phyloP scores from a whole-genome alignment of 208 protist species.

The Leishmania martiniquensis region DNA sequence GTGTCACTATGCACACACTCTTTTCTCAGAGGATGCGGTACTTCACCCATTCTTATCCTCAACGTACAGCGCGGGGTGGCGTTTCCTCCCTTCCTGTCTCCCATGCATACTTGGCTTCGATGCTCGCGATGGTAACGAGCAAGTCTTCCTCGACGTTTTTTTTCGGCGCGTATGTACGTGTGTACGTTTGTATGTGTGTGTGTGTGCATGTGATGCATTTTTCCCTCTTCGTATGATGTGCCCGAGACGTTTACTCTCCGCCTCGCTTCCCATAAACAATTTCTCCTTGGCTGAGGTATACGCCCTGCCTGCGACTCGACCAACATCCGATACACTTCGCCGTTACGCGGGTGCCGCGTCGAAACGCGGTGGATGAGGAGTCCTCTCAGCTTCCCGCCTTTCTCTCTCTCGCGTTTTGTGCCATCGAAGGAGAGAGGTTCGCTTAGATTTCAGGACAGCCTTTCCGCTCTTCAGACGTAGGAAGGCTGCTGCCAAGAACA shows the following conservation, averaged over 20 bases:
- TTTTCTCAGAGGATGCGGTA: not conserved
- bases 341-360: not conserved
- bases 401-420: conserved; percentile 3
- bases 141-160: not conserved
- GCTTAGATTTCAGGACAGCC: too few species aligned
- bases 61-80: not conserved
- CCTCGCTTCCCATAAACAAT: too few species aligned
- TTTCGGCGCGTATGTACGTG: too few species aligned
- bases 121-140: too few species aligned
- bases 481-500: too few species aligned
- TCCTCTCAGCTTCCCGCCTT: too few species aligned
- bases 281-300: not conserved
- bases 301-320: not conserved
- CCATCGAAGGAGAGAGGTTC: not conserved
- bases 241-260: not conserved
- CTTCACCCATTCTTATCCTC: not conserved
- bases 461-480: too few species aligned
- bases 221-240: not conserved
- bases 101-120: not conserved
- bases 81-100: too few species aligned
- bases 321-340: not conserved
- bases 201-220: not conserved
- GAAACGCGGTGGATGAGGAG: too few species aligned
- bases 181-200: too few species aligned
- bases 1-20: too few species aligned